phyloP scores from a whole-genome alignment of 306 rosid species.

The Malus sieversii region DNA sequence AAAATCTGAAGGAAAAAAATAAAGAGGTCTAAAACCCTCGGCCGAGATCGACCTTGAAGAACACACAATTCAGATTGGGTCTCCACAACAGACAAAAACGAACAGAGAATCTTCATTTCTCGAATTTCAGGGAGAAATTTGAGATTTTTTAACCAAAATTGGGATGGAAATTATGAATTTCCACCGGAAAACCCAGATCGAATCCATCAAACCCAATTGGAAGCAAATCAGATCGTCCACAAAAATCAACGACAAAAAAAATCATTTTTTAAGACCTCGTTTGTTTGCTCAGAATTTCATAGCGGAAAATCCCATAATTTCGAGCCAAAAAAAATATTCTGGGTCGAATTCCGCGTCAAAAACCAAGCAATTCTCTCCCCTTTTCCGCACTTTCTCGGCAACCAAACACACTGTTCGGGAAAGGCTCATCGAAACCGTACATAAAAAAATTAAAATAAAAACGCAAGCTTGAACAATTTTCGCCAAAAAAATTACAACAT shows the following conservation, averaged over 20 bases:
- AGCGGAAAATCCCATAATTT: constrained; percentile 11
- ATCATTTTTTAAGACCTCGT: background rate
- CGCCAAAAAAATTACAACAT: constrained; percentile 13
- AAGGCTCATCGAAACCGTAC: constrained; percentile 23
- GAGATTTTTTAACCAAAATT: background rate
- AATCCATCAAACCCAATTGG: constrained; percentile 25
- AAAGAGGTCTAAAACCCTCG: constrained; percentile 33
- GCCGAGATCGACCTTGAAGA: constrained; percentile 21
- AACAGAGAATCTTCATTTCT: constrained; percentile 1
- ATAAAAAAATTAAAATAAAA: background rate
- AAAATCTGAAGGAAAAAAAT: background rate
- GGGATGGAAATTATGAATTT: background rate
- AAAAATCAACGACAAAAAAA: background rate
- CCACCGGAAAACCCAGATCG: constrained; percentile 32
- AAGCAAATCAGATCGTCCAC: constrained; percentile 1
- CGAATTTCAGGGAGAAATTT: background rate
- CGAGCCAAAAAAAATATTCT: background rate
- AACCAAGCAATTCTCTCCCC: constrained; percentile 1
- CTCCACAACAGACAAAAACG: background rate
- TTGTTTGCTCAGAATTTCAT: constrained; percentile 8
- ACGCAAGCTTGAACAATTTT: constrained; percentile 12
- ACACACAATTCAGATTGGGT: constrained; percentile 6
- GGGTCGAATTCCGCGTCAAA: background rate
- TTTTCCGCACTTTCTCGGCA: constrained; percentile 7
- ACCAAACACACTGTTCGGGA: constrained; percentile 11